These are phyloP conservation scores for Cadophora gregata DNA, from an alignment of 2,329 filamentous ascomycete species.

Conservation along the genomic window DNA sequence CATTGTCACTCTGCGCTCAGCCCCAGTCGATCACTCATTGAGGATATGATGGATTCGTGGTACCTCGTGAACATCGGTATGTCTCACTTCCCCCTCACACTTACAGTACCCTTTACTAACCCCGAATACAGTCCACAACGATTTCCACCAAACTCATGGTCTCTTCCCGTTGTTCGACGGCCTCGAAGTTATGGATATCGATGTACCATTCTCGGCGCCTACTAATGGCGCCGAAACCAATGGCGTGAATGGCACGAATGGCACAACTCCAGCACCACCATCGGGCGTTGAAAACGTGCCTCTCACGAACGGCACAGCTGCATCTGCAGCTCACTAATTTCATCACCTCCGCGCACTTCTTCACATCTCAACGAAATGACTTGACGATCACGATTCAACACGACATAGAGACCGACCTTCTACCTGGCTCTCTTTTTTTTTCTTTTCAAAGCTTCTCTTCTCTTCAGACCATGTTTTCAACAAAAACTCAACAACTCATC, in stretches of 20 bases:
- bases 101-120: constrained; percentile 35
- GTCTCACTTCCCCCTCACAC: constrained; percentile 42
- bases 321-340: constrained; percentile 5
- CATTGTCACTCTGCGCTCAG: constrained; percentile 82
- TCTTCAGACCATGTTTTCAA: not conserved
- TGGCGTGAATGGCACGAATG: constrained; percentile 32
- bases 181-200: constrained; percentile 70
- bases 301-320: constrained; percentile 34
- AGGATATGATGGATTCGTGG: constrained; percentile 87
- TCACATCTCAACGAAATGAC: constrained; percentile 30
- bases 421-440: constrained; percentile 22
- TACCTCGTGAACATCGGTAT: constrained; percentile 93
- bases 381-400: constrained; percentile 41
- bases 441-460: not conserved
- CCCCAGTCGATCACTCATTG: constrained; percentile 79
- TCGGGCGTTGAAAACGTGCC: constrained; percentile 29
- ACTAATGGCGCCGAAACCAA: constrained; percentile 27
- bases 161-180: constrained; percentile 89
- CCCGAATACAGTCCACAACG: constrained; percentile 80
- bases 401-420: constrained; percentile 28
- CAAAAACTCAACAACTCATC: not conserved
- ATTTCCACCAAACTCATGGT: constrained; percentile 84
- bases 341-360: constrained; percentile 16
- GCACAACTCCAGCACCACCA: constrained; percentile 12
- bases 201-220: constrained; percentile 48